These are phyloP conservation scores for Carpinus fangiana DNA, from an alignment of 306 rosid genomes.

Conservation along the genomic window DNA sequence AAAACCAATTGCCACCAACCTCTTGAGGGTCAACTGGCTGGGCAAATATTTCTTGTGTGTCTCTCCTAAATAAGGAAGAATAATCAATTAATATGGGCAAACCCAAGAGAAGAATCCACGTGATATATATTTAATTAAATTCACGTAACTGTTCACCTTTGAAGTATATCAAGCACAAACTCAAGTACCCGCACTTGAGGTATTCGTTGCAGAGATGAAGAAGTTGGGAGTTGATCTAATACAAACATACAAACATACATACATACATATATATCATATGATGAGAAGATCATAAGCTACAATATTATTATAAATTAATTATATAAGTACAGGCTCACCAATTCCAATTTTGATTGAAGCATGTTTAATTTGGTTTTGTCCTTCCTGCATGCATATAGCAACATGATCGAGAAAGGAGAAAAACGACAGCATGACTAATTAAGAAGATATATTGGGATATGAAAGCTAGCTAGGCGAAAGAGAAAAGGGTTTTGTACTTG, in stretches of 20 bases:
- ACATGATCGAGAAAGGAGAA: too few species aligned
- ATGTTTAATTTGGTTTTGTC: slow-evolving; percentile 12
- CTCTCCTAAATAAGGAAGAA: slow-evolving; percentile 29
- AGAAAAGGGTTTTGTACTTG: background rate
- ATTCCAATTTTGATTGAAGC: slow-evolving; percentile 21
- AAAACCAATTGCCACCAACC: slow-evolving; percentile 21
- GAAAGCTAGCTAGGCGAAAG: background rate
- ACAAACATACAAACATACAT: background rate
- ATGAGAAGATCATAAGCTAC: background rate
- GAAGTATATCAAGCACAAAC: slow-evolving; percentile 35
- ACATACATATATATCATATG: too few species aligned
- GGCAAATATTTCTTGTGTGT: slow-evolving; percentile 22
- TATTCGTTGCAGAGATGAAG: slow-evolving; percentile 3
- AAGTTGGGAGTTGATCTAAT: slow-evolving; percentile 23
- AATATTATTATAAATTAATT: background rate
- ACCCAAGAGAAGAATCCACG: background rate
- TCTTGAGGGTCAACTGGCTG: slow-evolving; percentile 37
- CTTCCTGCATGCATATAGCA: slow-evolving; percentile 12
- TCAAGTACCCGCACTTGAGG: slow-evolving; percentile 28
- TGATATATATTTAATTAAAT: background rate
- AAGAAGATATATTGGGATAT: too few species aligned
- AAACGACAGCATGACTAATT: too few species aligned
- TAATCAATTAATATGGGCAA: background rate
- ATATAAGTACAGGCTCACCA: slow-evolving; percentile 23
- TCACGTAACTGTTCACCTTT: slow-evolving; percentile 24